Base-by-base conservation (phyloP, 2,329 filamentous ascomycete genomes). In the Decorospora gaudefroyi region DNA sequence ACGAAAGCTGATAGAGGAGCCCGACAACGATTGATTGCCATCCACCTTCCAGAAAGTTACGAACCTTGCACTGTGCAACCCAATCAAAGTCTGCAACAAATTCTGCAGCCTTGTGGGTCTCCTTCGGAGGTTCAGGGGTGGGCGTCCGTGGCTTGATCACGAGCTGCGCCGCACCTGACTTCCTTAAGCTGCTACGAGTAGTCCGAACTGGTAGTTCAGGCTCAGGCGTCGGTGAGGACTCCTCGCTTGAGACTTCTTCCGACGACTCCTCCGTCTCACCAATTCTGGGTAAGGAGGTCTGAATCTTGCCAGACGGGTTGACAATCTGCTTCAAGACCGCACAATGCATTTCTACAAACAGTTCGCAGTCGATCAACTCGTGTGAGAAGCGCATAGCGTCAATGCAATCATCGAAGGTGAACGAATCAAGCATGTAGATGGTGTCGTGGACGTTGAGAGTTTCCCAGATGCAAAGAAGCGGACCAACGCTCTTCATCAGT, bases 381-480 rank as follows among this genome's bases (percentile, higher is more conserved):
- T 84, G 90, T 0, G 87, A 81, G 45, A 91, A 86, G 34, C 85
- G 80, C 78, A 99, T 84, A 0, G 91, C 87, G 66, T 97, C 87
- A 4, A 96, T 79, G 61, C 91, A 97, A 68, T 99, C 93, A 67
- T 99, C 93, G 62, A 97, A 95, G 0, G 92, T 97, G 65, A 99
- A 99, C 0, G 92, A 97, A 69, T 99, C 93, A 17, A 99, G 78
- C 62, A 89, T 83, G 65, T 95, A 95, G 12, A 96, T 86, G 62
- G 96, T 90, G 64, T 90, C 95, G 66, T 96, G 96, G n/a, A 99
- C 92, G 62, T 96, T 99, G 22, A 99, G 78, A 0, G 91, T 96
- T 60, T 96, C 90, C 93, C 93, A 99, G 0, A 88, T 89, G 71
- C 96, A 92, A 16, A 99, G 74, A 11, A 97, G 75, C 2, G 84